Evolutionary conservation across 129 eudicot species (phyloP).

Genomic region (Escallonia herrerae): DNA sequence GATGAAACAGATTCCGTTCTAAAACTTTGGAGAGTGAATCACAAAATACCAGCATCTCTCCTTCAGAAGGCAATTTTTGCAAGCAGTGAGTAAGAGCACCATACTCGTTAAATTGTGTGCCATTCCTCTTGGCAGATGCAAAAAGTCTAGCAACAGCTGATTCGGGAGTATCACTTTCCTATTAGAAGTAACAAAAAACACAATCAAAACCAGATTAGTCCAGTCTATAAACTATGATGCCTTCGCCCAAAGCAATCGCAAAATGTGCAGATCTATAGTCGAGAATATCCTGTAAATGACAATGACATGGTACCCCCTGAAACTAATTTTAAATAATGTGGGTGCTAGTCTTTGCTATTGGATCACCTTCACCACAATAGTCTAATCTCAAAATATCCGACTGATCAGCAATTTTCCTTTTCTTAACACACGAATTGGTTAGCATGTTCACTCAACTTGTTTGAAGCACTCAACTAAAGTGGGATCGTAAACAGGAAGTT

Average conservation of each 20-base stretch:
- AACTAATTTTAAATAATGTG: too few relatives aligned
- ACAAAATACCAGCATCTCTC: conserved; percentile 54
- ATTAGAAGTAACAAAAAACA: conserved; percentile 1
- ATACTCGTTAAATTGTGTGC: conserved; percentile 32
- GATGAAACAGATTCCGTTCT: conserved; percentile 9
- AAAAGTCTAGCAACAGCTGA: conserved; percentile 79
- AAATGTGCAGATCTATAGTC: not conserved
- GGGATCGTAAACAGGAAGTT: not conserved
- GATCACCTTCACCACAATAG: not conserved
- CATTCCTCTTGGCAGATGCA: conserved; percentile 59
- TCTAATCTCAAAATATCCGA: not conserved
- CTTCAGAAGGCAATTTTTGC: conserved; percentile 81
- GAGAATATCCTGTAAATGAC: too few relatives aligned
- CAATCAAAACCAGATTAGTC: conserved; percentile 13
- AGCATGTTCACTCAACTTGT: not conserved
- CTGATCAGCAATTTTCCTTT: not conserved
- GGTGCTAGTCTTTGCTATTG: not conserved
- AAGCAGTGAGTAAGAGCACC: conserved; percentile 62
- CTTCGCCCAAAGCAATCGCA: not conserved
- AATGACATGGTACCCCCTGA: too few relatives aligned
- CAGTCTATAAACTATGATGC: not conserved
- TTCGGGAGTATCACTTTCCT: conserved; percentile 85
- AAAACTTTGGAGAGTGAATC: conserved; percentile 8
- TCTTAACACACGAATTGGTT: not conserved
- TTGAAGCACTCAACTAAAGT: not conserved